Conservation (phyloP, 805 yeast genomes). For the Spathaspora passalidarum region DNA sequence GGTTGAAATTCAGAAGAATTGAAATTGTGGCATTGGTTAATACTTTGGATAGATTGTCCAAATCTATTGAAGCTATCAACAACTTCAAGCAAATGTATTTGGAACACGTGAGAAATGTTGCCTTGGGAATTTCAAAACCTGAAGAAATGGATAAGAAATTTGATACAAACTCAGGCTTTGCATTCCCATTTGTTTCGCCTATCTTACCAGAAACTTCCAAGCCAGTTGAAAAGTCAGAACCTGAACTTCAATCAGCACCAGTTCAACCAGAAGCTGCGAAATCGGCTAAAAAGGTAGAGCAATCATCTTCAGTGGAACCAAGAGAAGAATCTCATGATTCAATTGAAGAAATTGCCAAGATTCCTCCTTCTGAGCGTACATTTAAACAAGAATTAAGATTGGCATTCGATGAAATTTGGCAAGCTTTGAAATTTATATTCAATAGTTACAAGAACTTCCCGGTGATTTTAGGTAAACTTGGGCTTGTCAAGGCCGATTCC, state of each 20-base stretch:
- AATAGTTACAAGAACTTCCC: constrained; percentile 72
- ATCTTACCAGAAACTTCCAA: too few species aligned
- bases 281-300: background rate
- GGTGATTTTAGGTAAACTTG: constrained; percentile 48
- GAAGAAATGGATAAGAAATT: constrained; percentile 37
- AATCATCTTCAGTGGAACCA: constrained; percentile 2
- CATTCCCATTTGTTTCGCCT: constrained; percentile 32
- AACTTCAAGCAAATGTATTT: constrained; percentile 61
- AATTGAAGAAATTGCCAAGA: constrained; percentile 4
- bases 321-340: background rate
- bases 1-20: constrained; percentile 63
- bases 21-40: constrained; percentile 89
- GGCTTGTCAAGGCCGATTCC: constrained; percentile 46
- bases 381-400: constrained; percentile 44
- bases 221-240: background rate
- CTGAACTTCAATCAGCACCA: background rate
- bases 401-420: constrained; percentile 51
- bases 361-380: constrained; percentile 7
- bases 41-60: constrained; percentile 88
- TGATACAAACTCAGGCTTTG: constrained; percentile 24
- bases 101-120: constrained; percentile 39
- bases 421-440: constrained; percentile 63
- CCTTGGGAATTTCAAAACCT: constrained; percentile 34
- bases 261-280: background rate
- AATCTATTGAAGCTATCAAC: constrained; percentile 72